Evolutionary conservation across 768 basidiomycete genomes (phyloP).

Genomic region (Leucocoprinus birnbaumii): DNA sequence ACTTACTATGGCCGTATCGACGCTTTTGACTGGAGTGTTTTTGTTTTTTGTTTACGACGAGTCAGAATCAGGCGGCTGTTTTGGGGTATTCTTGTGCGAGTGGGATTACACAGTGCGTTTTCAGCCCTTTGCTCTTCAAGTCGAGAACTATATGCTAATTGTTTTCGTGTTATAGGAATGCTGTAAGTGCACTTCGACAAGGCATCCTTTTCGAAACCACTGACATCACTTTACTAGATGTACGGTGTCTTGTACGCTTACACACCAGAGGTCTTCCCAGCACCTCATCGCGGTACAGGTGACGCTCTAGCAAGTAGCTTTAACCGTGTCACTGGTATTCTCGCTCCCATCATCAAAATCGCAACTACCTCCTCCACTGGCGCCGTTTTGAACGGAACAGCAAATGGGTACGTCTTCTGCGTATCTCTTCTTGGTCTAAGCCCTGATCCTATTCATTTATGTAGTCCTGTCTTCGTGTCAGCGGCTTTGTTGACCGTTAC

Average conservation of each 20-base stretch:
- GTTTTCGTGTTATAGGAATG: neutral
- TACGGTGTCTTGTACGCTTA: slow-evolving; percentile 55
- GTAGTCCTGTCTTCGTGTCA: slow-evolving; percentile 45
- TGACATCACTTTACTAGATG: slow-evolving; percentile 26
- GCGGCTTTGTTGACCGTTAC: slow-evolving; percentile 43
- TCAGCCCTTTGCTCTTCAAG: neutral
- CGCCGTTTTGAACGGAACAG: slow-evolving; percentile 22
- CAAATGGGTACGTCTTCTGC: slow-evolving; percentile 30
- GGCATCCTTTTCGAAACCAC: neutral
- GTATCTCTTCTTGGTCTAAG: neutral
- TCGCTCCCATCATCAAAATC: slow-evolving; percentile 48
- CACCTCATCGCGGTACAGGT: slow-evolving; percentile 53
- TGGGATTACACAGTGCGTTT: slow-evolving; percentile 36
- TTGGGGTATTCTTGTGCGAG: slow-evolving; percentile 46
- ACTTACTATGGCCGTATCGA: slow-evolving; percentile 42
- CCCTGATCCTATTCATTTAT: neutral
- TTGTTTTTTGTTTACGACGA: slow-evolving; percentile 52
- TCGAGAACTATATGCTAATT: too few relatives aligned
- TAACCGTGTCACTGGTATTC: slow-evolving; percentile 45
- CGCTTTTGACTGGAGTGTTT: slow-evolving; percentile 42
- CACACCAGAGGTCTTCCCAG: slow-evolving; percentile 59
- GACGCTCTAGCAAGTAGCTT: slow-evolving; percentile 47
- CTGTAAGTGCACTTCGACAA: neutral
- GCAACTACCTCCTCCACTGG: slow-evolving; percentile 34
- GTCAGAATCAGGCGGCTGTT: slow-evolving; percentile 32